These are phyloP conservation scores for Fonsecaea monophora DNA, from an alignment of 2,329 filamentous ascomycete genomes.

Conservation along the genomic window DNA sequence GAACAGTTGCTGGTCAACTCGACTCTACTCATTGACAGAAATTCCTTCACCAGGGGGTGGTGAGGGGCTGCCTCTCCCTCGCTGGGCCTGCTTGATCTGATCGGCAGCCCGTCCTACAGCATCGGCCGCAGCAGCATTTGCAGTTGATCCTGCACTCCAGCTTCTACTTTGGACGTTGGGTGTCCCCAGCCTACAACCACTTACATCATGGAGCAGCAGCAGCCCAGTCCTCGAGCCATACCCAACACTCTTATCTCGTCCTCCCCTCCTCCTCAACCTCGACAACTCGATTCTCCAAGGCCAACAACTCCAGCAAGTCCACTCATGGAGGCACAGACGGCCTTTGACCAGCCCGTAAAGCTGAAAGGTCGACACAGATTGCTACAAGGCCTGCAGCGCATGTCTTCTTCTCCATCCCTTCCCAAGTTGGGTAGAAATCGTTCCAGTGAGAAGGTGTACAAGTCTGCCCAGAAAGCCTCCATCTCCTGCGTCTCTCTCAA, in stretches of 20 bases:
- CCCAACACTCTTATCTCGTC: constrained; percentile 10
- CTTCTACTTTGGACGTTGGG: constrained; percentile 1
- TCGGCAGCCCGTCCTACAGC: constrained; percentile 4
- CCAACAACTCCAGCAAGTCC: constrained; percentile 46
- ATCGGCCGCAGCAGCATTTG: constrained; percentile 1
- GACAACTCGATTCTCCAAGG: constrained; percentile 43
- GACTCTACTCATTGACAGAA: not conserved
- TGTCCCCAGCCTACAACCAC: not conserved
- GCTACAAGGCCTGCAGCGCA: constrained; percentile 76
- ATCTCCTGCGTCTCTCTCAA: constrained; percentile 70
- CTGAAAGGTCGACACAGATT: constrained; percentile 73
- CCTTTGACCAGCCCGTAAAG: constrained; percentile 58
- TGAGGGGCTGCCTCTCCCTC: constrained; percentile 16
- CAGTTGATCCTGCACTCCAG: constrained; percentile 4
- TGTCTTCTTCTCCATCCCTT: constrained; percentile 79
- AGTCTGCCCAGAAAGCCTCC: constrained; percentile 66
- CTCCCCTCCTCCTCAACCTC: constrained; percentile 21
- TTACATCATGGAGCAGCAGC: constrained; percentile 30
- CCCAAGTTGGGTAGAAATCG: constrained; percentile 67
- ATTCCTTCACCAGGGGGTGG: not conserved
- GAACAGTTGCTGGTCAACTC: not conserved
- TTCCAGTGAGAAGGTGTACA: constrained; percentile 66
- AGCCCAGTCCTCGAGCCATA: constrained; percentile 26
- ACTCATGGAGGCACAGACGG: constrained; percentile 41
- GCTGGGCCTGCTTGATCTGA: constrained; percentile 14